Evolutionary conservation across 768 basidiomycete species (phyloP).

Genomic region (Naganishia friedmannii): DNA sequence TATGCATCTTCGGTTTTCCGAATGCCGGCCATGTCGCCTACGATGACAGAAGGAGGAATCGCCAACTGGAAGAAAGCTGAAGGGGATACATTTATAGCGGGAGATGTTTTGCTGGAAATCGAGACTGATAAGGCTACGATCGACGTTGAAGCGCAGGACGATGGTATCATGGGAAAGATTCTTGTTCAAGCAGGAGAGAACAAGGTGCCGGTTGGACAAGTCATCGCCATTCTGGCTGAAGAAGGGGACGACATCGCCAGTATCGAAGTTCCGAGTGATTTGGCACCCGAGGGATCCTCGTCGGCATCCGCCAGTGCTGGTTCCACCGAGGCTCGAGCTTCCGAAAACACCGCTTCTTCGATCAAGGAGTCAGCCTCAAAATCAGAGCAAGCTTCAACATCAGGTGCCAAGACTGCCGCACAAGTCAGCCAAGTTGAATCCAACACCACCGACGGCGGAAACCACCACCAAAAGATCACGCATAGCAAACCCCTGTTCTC

Average conservation of each 20-base stretch:
- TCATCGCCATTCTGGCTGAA: constrained; percentile 89
- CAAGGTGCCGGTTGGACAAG: constrained; percentile 77
- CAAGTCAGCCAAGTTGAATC: constrained; percentile 1
- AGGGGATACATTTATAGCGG: constrained; percentile 72
- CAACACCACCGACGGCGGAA: not conserved
- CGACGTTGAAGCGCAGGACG: constrained; percentile 53
- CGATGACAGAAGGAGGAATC: constrained; percentile 93
- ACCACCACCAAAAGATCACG: constrained; percentile 46
- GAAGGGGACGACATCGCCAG: constrained; percentile 92
- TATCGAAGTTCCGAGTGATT: constrained; percentile 58
- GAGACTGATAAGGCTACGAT: constrained; percentile 56
- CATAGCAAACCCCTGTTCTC: constrained; percentile 77
- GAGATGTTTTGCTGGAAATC: constrained; percentile 85
- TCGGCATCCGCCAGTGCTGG: not conserved
- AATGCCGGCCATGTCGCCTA: constrained; percentile 98
- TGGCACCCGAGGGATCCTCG: constrained; percentile 36
- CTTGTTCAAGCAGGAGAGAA: constrained; percentile 76
- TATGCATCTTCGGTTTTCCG: constrained; percentile 68
- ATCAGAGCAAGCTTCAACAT: not conserved
- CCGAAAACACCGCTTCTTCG: constrained; percentile 18
- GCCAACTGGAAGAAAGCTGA: constrained; percentile 84
- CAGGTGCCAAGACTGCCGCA: constrained; percentile 5
- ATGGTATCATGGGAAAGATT: constrained; percentile 53
- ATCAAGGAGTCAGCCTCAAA: constrained; percentile 17
- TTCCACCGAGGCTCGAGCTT: constrained; percentile 22